Evolutionary conservation across 768 basidiomycete genomes (phyloP).

Genomic region (Sistotremastrum suecicum): DNA sequence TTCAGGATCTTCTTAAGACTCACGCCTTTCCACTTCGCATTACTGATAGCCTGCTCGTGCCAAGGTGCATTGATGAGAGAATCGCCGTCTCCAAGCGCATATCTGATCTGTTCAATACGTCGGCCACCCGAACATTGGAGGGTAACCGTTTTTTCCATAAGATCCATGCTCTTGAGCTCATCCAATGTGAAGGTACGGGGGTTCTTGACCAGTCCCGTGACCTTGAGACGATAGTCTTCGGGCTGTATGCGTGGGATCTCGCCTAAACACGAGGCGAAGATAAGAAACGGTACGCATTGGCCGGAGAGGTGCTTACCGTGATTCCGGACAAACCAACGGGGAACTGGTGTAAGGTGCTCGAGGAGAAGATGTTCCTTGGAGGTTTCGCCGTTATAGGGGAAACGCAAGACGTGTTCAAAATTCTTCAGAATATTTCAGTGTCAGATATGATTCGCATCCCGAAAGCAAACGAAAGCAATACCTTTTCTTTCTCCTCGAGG

Average conservation of each 20-base stretch:
- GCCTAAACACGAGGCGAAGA: constrained; percentile 12
- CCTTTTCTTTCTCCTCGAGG: constrained; percentile 28
- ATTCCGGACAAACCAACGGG: background rate
- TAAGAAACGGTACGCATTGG: background rate
- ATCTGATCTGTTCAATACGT: constrained; percentile 34
- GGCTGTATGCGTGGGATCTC: constrained; percentile 36
- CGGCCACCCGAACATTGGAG: constrained; percentile 41
- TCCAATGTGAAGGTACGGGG: constrained; percentile 29
- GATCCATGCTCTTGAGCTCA: constrained; percentile 22
- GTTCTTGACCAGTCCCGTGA: constrained; percentile 35
- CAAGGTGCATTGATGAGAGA: constrained; percentile 39
- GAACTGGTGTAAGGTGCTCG: constrained; percentile 24
- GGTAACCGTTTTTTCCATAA: constrained; percentile 32
- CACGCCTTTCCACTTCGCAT: constrained; percentile 19
- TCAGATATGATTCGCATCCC: background rate
- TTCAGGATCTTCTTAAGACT: constrained; percentile 40
- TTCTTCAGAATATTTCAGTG: constrained; percentile 13
- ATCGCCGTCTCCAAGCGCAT: constrained; percentile 41
- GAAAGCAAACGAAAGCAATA: background rate
- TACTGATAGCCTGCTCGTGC: constrained; percentile 14
- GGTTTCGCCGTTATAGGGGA: constrained; percentile 45
- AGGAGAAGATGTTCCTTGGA: constrained; percentile 29
- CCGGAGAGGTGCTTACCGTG: background rate
- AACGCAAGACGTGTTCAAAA: constrained; percentile 36
- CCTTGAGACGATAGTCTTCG: constrained; percentile 32